These are phyloP conservation scores for Pyrenochaeta sp. DNA, from an alignment of 2,329 filamentous ascomycete genomes.

Conservation along the genomic window DNA sequence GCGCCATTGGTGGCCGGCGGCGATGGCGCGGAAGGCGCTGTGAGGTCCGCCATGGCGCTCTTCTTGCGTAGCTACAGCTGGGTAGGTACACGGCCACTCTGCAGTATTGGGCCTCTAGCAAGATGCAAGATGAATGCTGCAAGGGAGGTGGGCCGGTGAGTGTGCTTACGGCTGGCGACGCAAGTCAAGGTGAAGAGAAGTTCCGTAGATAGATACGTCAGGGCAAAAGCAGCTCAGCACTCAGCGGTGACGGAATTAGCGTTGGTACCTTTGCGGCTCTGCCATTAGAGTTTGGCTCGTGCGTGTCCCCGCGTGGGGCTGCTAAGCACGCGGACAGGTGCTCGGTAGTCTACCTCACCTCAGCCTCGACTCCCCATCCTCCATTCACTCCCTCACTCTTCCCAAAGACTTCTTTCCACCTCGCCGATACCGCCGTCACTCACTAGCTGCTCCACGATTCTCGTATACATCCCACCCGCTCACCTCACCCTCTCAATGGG, in stretches of 20 bases:
- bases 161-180: neutral
- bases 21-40: slow-evolving; percentile 9
- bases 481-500: slow-evolving; percentile 13
- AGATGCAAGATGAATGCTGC: neutral
- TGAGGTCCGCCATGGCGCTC: slow-evolving; percentile 31
- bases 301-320: slow-evolving; percentile 9
- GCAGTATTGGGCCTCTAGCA: neutral
- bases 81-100: neutral
- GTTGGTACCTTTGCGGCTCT: slow-evolving; percentile 22
- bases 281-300: slow-evolving; percentile 6
- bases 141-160: neutral
- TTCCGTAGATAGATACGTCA: neutral
- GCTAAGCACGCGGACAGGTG: neutral
- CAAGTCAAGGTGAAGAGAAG: neutral
- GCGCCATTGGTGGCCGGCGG: slow-evolving; percentile 34
- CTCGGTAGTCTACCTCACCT: slow-evolving; percentile 2
- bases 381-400: neutral
- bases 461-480: neutral
- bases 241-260: slow-evolving; percentile 14
- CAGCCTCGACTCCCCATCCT: neutral
- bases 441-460: neutral
- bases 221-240: slow-evolving; percentile 7
- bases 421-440: neutral
- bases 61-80: neutral
- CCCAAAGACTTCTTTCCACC: neutral